phyloP scores from a whole-genome alignment of 495 filamentous ascomycete genomes.

The Monascus purpureus region DNA sequence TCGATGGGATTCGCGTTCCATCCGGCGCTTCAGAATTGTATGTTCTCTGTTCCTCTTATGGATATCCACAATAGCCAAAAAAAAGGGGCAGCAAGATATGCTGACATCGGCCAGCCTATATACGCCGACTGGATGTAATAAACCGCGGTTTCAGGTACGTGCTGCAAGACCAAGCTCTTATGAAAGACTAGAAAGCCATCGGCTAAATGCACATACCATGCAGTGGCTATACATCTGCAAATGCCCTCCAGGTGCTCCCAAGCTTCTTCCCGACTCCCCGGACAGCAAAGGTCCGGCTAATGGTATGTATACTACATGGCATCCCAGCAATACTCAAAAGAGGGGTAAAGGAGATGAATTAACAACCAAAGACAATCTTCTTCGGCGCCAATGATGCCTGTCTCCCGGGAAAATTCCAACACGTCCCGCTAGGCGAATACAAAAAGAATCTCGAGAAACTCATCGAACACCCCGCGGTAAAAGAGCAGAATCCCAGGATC shows the following conservation, averaged over 20 bases:
- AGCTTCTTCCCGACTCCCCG: slow-evolving; percentile 41
- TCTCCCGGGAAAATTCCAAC: slow-evolving; percentile 47
- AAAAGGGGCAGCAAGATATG: too few relatives aligned
- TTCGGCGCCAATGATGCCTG: slow-evolving; percentile 80
- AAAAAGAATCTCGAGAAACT: slow-evolving; percentile 56
- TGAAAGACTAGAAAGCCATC: neutral
- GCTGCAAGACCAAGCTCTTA: neutral
- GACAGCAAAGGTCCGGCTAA: slow-evolving; percentile 43
- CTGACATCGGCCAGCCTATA: slow-evolving; percentile 33
- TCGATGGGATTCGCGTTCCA: slow-evolving; percentile 55
- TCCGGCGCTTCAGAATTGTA: slow-evolving; percentile 58
- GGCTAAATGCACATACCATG: slow-evolving; percentile 1
- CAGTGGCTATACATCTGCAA: slow-evolving; percentile 55
- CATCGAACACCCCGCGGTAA: slow-evolving; percentile 50
- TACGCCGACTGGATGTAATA: slow-evolving; percentile 51
- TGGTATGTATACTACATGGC: slow-evolving; percentile 41
- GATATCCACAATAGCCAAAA: too few relatives aligned
- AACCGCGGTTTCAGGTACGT: slow-evolving; percentile 42
- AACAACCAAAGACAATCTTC: slow-evolving; percentile 48
- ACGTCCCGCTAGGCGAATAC: slow-evolving; percentile 61
- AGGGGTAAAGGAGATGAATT: slow-evolving; percentile 1
- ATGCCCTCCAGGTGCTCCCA: slow-evolving; percentile 45
- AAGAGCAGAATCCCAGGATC: slow-evolving; percentile 56
- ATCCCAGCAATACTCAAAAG: too few relatives aligned
- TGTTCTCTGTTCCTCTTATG: too few relatives aligned